Conservation (phyloP, 2,329 filamentous ascomycete species). For the Claviceps pazoutovae region DNA sequence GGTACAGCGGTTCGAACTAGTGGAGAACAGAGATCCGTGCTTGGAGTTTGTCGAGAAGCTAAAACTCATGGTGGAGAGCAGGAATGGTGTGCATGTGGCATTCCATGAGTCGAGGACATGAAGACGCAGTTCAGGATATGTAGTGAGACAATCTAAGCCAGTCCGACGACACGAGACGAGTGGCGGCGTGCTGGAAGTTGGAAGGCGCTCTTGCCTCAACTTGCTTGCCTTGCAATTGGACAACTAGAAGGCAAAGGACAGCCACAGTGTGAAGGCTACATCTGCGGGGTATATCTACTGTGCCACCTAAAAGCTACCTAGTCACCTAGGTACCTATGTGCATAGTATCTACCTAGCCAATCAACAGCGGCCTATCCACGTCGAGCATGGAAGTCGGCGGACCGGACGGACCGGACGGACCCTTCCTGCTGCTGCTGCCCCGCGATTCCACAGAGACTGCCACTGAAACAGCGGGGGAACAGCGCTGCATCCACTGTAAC, state of each 20-base stretch:
- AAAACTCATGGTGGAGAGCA: constrained; percentile 5
- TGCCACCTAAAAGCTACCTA: too few species aligned
- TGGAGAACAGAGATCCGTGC: constrained; percentile 5
- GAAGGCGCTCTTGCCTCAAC: too few species aligned
- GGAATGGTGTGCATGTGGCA: constrained; percentile 4
- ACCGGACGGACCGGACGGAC: too few species aligned
- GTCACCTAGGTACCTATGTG: background rate
- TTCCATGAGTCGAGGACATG: background rate
- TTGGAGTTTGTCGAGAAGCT: constrained; percentile 1
- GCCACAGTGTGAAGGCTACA: too few species aligned
- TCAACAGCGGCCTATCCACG: background rate
- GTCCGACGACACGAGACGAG: background rate
- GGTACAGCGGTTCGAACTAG: background rate
- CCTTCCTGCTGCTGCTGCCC: background rate
- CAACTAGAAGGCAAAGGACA: too few species aligned
- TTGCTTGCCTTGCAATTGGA: too few species aligned
- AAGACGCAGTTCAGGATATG: background rate
- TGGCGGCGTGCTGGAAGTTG: background rate
- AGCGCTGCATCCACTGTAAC: background rate
- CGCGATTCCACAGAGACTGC: background rate
- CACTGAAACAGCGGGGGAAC: too few species aligned
- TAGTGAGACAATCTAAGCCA: too few species aligned
- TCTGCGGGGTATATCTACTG: too few species aligned
- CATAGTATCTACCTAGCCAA: background rate
- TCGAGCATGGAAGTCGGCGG: background rate